Percentiles rank a stretch among this genome's conserved stretches.
Conservation (phyloP, 1,284 basidiomycete genomes). For the Ustilago sp. region DNA sequence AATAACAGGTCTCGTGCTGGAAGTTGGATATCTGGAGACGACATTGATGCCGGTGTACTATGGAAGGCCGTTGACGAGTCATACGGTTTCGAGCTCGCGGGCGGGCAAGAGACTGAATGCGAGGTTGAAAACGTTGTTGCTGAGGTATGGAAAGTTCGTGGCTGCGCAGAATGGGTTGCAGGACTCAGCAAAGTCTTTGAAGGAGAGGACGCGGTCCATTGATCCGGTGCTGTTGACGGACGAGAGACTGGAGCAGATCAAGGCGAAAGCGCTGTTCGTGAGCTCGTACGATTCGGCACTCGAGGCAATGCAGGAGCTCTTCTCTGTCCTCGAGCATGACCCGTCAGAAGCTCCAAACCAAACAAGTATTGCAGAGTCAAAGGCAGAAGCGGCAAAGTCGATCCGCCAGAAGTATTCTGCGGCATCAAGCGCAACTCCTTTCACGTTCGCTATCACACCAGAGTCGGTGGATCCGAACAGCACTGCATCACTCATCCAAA, state of each 20-base stretch:
- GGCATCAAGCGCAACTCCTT: constrained; percentile 31
- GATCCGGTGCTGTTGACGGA: constrained; percentile 36
- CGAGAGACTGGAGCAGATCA: constrained; percentile 59
- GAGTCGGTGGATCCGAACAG: constrained; percentile 28
- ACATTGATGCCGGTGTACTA: constrained; percentile 79
- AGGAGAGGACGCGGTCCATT: constrained; percentile 25
- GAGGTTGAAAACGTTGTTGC: constrained; percentile 41
- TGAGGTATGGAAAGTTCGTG: constrained; percentile 42
- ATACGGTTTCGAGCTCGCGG: constrained; percentile 39
- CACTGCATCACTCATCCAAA: constrained; percentile 39
- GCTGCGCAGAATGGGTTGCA: constrained; percentile 42
- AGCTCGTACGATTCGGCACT: constrained; percentile 25
- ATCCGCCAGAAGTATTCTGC: constrained; percentile 21
- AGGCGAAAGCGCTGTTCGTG: constrained; percentile 59
- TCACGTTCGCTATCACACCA: constrained; percentile 31
- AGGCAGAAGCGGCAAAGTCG: neutral
- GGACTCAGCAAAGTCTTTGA: constrained; percentile 20
- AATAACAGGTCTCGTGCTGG: constrained; percentile 90
- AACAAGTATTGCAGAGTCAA: neutral
- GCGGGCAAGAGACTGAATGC: constrained; percentile 44
- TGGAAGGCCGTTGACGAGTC: constrained; percentile 47
- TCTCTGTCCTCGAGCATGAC: constrained; percentile 22
- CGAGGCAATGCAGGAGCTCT: constrained; percentile 18
- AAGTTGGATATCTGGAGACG: constrained; percentile 90
- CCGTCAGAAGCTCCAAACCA: neutral